Evolutionary conservation across 306 rosid species (phyloP).

Genomic region (Comarum palustre): DNA sequence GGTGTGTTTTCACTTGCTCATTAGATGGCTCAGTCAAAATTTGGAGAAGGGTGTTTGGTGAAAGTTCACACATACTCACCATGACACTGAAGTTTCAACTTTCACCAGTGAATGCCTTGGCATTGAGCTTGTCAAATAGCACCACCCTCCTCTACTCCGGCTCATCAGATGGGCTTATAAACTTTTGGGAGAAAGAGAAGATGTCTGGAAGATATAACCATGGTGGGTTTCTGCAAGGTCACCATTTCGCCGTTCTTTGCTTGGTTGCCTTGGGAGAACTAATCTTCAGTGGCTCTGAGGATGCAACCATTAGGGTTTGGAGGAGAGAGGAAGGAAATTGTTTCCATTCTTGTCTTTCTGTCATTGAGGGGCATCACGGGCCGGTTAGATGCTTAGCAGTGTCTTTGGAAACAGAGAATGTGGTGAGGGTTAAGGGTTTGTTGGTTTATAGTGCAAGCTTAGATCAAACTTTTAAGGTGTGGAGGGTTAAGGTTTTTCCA

Average conservation of each 20-base stretch:
- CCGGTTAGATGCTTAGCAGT: slow-evolving; percentile 55
- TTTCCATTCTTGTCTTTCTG: slow-evolving; percentile 42
- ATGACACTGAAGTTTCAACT: slow-evolving; percentile 51
- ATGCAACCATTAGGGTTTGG: slow-evolving; percentile 51
- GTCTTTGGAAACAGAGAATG: slow-evolving; percentile 36
- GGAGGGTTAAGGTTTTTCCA: slow-evolving; percentile 50
- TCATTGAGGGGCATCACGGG: slow-evolving; percentile 52
- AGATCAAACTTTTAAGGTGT: slow-evolving; percentile 58
- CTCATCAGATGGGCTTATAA: slow-evolving; percentile 48
- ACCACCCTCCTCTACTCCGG: slow-evolving; percentile 43
- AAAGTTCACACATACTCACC: slow-evolving; percentile 52
- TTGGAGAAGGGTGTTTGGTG: slow-evolving; percentile 57
- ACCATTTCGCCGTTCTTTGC: slow-evolving; percentile 47
- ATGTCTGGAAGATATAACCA: slow-evolving; percentile 46
- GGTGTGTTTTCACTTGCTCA: slow-evolving; percentile 57
- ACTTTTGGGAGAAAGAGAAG: slow-evolving; percentile 54
- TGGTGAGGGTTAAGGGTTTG: slow-evolving; percentile 32
- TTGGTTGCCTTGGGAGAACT: slow-evolving; percentile 41
- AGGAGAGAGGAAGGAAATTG: slow-evolving; percentile 50
- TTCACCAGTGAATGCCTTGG: slow-evolving; percentile 42
- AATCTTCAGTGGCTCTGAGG: slow-evolving; percentile 46
- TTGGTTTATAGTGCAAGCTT: slow-evolving; percentile 56
- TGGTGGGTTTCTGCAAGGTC: slow-evolving; percentile 55
- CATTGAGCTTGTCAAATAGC: slow-evolving; percentile 32
- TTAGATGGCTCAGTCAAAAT: slow-evolving; percentile 54